phyloP scores from a whole-genome alignment of 2,329 filamentous ascomycete species.

The Alternaria gaisen region DNA sequence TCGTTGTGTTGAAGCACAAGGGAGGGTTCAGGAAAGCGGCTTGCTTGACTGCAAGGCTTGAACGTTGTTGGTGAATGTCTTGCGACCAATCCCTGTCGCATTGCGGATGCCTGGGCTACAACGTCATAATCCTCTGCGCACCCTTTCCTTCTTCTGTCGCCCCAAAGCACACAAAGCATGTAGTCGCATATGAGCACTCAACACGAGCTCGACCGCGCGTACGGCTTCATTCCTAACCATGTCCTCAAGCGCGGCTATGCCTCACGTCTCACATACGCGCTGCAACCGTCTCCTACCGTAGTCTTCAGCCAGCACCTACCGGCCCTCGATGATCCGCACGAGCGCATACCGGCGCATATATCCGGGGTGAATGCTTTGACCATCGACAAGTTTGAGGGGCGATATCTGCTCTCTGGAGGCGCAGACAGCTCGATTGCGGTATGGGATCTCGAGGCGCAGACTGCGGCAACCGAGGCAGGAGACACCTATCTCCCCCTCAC shows the following conservation, averaged over 20 bases:
- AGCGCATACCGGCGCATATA: constrained; percentile 70
- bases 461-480: constrained; percentile 23
- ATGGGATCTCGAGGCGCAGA: constrained; percentile 77
- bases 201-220: constrained; percentile 77
- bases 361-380: constrained; percentile 81
- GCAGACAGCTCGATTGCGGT: constrained; percentile 84
- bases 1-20: not conserved
- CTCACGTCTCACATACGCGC: constrained; percentile 71
- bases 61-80: constrained; percentile 12
- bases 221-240: constrained; percentile 68
- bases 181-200: constrained; percentile 54
- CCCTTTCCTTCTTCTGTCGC: constrained; percentile 1
- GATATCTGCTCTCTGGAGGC: constrained; percentile 82
- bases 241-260: constrained; percentile 72
- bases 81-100: constrained; percentile 8
- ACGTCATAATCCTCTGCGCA: constrained; percentile 26
- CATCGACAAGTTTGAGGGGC: constrained; percentile 82
- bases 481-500: constrained; percentile 38
- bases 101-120: constrained; percentile 8
- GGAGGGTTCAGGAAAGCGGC: not conserved
- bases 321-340: constrained; percentile 41
- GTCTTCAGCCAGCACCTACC: constrained; percentile 73
- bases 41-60: constrained; percentile 9
- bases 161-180: constrained; percentile 41
- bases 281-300: constrained; percentile 70